A percentile compares a stretch with the other conserved stretches of the same genome.
Evolutionary conservation across 768 basidiomycete genomes (phyloP).

Genomic region (Lactarius tabidus): DNA sequence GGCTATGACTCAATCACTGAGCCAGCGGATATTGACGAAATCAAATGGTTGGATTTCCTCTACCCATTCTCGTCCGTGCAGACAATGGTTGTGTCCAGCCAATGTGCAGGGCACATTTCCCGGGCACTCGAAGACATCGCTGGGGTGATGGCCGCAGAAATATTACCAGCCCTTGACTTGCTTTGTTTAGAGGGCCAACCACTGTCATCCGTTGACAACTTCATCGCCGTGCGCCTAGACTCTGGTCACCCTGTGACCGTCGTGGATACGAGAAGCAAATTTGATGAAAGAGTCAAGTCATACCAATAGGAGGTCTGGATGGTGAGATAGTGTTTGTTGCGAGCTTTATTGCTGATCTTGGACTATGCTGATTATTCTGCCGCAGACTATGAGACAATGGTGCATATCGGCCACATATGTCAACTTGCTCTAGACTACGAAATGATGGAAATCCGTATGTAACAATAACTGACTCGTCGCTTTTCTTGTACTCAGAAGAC

Average conservation of each 20-base stretch:
- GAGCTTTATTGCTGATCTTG: too few species aligned
- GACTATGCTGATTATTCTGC: too few species aligned
- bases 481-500: too few species aligned
- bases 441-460: too few species aligned
- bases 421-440: too few species aligned
- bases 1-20: neutral
- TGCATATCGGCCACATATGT: too few species aligned
- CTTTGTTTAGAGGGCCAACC: neutral
- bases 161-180: neutral
- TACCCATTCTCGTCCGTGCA: neutral
- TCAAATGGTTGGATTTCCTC: neutral
- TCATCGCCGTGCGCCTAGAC: neutral
- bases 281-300: neutral
- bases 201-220: neutral
- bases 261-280: neutral
- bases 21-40: neutral
- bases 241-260: neutral
- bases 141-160: neutral
- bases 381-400: too few species aligned
- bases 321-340: too few species aligned
- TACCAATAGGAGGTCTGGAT: too few species aligned
- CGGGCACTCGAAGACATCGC: neutral
- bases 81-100: neutral
- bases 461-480: too few species aligned
- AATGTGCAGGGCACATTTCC: neutral